A percentile compares a stretch with the other conserved stretches of the same genome.
Evolutionary conservation across 345 rosid species (phyloP).

Genomic region (Pseudoturritis turrita): DNA sequence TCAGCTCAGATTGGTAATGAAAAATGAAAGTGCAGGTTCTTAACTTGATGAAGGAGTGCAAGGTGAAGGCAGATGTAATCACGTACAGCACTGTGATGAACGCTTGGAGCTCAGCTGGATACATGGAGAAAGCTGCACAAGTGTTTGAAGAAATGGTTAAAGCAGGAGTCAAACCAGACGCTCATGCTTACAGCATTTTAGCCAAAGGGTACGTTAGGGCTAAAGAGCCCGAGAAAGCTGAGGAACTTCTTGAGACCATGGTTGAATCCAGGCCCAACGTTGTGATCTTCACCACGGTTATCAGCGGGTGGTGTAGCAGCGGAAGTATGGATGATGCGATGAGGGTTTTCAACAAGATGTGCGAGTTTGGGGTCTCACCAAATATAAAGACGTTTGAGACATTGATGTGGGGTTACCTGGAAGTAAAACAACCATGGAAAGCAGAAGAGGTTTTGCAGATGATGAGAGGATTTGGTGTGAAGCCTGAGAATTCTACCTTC

Average conservation of each 20-base stretch:
- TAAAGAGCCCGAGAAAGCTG: conserved; percentile 51
- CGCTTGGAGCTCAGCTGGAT: conserved; percentile 72
- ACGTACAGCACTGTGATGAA: conserved; percentile 67
- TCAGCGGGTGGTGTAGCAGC: conserved; percentile 59
- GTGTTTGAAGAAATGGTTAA: conserved; percentile 56
- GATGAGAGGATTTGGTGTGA: conserved; percentile 50
- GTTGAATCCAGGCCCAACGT: conserved; percentile 42
- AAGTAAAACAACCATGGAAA: conserved; percentile 63
- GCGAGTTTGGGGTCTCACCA: conserved; percentile 48
- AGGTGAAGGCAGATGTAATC: conserved; percentile 58
- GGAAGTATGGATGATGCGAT: conserved; percentile 51
- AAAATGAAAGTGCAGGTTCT: conserved; percentile 46
- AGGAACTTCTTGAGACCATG: conserved; percentile 45
- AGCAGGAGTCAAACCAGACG: conserved; percentile 55
- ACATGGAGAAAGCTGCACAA: conserved; percentile 55
- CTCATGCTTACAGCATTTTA: conserved; percentile 53
- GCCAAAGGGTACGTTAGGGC: conserved; percentile 65
- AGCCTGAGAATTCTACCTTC: conserved; percentile 48
- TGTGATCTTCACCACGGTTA: conserved; percentile 55
- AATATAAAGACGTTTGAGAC: conserved; percentile 60
- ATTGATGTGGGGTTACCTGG: conserved; percentile 49
- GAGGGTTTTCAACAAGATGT: conserved; percentile 46
- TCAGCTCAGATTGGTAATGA: conserved; percentile 2
- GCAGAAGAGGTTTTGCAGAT: conserved; percentile 55
- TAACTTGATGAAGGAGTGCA: conserved; percentile 46